phyloP scores from a whole-genome alignment of 1,284 basidiomycete genomes.

The Cystobasidium pallidum region DNA sequence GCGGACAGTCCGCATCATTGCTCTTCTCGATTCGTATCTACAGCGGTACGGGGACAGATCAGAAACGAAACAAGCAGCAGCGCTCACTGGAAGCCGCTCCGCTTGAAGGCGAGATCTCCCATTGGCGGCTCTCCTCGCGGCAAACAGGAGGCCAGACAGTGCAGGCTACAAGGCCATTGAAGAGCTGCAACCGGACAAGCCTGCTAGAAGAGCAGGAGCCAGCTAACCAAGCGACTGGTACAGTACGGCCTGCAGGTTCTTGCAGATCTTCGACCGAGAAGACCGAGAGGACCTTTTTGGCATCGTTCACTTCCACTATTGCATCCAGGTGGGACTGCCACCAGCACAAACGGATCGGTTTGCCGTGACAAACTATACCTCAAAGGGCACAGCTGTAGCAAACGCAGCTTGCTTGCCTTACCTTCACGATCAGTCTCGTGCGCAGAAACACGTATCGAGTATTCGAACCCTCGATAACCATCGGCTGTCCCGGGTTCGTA shows the following conservation, averaged over 20 bases:
- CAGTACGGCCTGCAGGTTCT: no score
- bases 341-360: neutral
- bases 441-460: no score
- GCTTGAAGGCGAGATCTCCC: neutral
- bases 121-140: no score
- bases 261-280: no score
- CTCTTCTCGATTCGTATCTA: neutral
- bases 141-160: no score
- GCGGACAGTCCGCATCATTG: neutral
- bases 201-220: neutral
- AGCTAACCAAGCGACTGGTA: neutral
- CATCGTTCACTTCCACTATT: no score
- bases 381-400: no score
- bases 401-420: neutral
- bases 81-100: neutral
- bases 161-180: no score
- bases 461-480: no score
- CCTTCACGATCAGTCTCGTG: neutral
- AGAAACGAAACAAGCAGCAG: neutral
- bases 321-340: neutral
- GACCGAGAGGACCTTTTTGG: no score
- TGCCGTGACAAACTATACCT: neutral
- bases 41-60: neutral
- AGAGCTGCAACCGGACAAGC: neutral
- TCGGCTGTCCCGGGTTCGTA: no score